These are phyloP conservation scores for Gossypium turneri DNA, from an alignment of 345 rosid genomes.

Conservation along the genomic window DNA sequence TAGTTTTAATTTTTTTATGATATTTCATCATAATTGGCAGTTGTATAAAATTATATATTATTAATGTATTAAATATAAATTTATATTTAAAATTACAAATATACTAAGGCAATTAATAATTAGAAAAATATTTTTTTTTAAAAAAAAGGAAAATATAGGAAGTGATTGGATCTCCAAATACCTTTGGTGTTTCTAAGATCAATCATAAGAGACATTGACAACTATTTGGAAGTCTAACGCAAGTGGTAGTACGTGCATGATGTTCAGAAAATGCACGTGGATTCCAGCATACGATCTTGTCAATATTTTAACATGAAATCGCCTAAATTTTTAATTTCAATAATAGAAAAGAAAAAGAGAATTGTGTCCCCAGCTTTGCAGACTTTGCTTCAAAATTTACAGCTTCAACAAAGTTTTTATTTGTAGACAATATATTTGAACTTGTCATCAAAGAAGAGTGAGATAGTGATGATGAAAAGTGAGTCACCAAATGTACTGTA, in stretches of 20 bases:
- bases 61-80: too few relatives aligned
- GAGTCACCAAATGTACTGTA: not conserved
- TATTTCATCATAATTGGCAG: too few relatives aligned
- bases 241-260: conserved; percentile 8
- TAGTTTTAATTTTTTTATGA: too few relatives aligned
- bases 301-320: not conserved
- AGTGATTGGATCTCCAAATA: not conserved
- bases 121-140: too few relatives aligned
- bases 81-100: too few relatives aligned
- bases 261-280: conserved; percentile 13
- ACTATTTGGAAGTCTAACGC: conserved; percentile 7
- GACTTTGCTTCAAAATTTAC: not conserved
- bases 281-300: not conserved
- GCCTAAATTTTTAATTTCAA: too few relatives aligned
- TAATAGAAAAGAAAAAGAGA: too few relatives aligned
- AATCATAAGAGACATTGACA: not conserved
- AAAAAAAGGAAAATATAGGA: not conserved
- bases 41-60: too few relatives aligned
- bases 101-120: too few relatives aligned
- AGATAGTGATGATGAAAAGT: not conserved
- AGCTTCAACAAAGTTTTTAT: not conserved
- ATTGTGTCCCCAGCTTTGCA: not conserved
- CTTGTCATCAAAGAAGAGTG: not conserved
- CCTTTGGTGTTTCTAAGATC: not conserved
- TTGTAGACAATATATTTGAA: not conserved